phyloP scores from a whole-genome alignment of 129 eudicot genomes.

The Lonicera japonica region DNA sequence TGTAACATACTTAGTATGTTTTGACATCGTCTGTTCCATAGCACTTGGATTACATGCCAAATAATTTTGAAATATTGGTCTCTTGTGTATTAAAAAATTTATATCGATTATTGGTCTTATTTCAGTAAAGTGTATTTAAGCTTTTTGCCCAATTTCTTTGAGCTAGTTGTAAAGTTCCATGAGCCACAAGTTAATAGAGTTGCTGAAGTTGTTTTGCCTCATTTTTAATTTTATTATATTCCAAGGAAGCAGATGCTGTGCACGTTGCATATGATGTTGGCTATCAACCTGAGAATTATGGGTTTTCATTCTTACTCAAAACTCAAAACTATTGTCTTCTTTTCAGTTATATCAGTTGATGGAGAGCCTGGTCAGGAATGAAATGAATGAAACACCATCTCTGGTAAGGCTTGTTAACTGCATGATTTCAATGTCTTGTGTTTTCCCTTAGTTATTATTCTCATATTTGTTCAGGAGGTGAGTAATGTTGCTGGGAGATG shows the following conservation, averaged over 20 bases:
- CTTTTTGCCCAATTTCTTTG: no score
- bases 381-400: conserved; percentile 42
- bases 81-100: no score
- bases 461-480: conserved; percentile 54
- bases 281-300: neutral
- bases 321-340: conserved; percentile 6
- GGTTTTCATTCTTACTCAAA: neutral
- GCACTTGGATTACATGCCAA: no score
- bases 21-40: no score
- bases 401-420: conserved; percentile 40
- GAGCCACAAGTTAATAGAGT: neutral
- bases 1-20: no score
- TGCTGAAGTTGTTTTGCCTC: neutral
- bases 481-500: conserved; percentile 79
- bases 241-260: conserved; percentile 3
- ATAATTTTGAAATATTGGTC: no score
- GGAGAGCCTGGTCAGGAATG: conserved; percentile 58
- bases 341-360: conserved; percentile 73
- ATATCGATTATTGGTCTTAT: no score
- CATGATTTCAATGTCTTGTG: conserved; percentile 9
- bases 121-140: no score
- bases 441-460: conserved; percentile 17
- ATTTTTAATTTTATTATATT: neutral
- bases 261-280: neutral
- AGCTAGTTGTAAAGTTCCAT: no score